Conservation (phyloP, 495 filamentous ascomycete genomes). For the Xylaria curta region DNA sequence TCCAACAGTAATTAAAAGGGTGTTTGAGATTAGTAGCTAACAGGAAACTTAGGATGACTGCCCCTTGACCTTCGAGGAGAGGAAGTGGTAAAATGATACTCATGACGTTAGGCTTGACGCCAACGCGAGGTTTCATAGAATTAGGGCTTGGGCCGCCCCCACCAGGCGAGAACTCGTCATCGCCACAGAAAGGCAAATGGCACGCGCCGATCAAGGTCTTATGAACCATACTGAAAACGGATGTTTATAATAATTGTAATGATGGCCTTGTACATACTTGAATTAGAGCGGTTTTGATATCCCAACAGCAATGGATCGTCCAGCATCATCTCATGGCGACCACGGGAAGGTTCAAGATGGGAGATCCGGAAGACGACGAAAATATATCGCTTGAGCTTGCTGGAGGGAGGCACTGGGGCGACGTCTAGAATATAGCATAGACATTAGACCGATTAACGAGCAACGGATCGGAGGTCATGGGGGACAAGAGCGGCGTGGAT, state of each 20-base stretch:
- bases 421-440: background rate
- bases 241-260: constrained; percentile 40
- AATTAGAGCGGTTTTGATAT: constrained; percentile 25
- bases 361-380: background rate
- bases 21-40: constrained; percentile 34
- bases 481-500: background rate
- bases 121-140: constrained; percentile 10
- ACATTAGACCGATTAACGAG: background rate
- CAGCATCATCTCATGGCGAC: background rate
- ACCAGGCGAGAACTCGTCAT: constrained; percentile 1
- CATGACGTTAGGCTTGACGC: background rate
- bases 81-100: constrained; percentile 44
- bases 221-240: constrained; percentile 22
- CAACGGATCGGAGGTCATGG: background rate
- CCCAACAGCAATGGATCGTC: background rate
- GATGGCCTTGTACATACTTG: constrained; percentile 38
- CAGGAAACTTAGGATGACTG: constrained; percentile 62
- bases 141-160: background rate
- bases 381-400: background rate
- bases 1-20: constrained; percentile 2
- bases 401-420: background rate
- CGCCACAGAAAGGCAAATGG: constrained; percentile 10
- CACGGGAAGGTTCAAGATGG: background rate
- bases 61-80: constrained; percentile 66
- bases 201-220: constrained; percentile 1